Conservation (phyloP, 805 yeast species). For the Jamesozyma lodderae region DNA sequence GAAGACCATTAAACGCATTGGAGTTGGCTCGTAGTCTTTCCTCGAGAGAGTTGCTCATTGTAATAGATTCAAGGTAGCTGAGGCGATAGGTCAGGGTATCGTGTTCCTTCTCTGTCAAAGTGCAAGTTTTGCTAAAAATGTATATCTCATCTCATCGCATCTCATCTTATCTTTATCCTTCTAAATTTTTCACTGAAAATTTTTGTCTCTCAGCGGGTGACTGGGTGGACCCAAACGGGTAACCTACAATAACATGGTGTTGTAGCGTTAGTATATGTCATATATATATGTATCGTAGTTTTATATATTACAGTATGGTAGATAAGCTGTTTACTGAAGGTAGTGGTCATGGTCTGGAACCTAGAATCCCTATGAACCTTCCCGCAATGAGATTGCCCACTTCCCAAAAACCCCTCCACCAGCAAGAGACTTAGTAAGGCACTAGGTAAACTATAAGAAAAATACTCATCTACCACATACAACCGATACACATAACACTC, state of each 20-base stretch:
- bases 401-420: no score
- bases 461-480: no score
- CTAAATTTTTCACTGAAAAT: conserved; percentile 4
- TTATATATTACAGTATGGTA: not conserved
- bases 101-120: no score
- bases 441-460: no score
- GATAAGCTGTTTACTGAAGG: no score
- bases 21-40: conserved; percentile 74
- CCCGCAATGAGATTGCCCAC: no score
- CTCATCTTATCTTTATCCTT: conserved; percentile 9
- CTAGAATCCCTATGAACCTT: no score
- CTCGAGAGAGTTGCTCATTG: conserved; percentile 54
- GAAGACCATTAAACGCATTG: conserved; percentile 75
- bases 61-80: not conserved
- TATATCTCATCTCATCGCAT: conserved; percentile 9
- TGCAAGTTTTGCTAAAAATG: no score
- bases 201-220: not conserved
- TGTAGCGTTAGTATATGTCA: not conserved
- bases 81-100: no score
- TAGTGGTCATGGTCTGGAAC: no score
- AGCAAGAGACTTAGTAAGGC: no score
- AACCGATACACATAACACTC: no score
- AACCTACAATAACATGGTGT: not conserved
- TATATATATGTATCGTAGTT: not conserved
- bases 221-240: not conserved